phyloP scores from a whole-genome alignment of 768 basidiomycete species.

The Dioszegia hungarica region DNA sequence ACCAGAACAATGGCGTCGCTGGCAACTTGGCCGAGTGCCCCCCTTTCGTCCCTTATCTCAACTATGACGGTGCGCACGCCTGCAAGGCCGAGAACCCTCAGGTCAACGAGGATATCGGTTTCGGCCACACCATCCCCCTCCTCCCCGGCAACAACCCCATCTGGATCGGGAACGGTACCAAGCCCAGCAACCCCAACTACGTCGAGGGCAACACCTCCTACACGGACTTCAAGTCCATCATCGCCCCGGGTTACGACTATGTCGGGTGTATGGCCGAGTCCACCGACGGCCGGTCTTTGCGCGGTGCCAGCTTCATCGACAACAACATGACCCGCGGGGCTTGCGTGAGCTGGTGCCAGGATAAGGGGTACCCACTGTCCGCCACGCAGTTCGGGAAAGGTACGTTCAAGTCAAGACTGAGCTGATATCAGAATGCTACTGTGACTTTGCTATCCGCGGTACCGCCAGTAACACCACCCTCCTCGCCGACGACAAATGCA shows the following conservation, averaged over 20 bases:
- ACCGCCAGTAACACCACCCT: conserved; percentile 45
- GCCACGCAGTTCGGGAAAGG: conserved; percentile 42
- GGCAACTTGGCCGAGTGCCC: conserved; percentile 41
- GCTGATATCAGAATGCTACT: conserved; percentile 38
- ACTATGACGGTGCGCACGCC: conserved; percentile 24
- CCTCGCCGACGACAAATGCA: conserved; percentile 32
- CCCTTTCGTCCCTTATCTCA: conserved; percentile 47
- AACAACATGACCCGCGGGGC: conserved; percentile 43
- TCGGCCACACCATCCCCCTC: conserved; percentile 23
- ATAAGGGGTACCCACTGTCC: conserved; percentile 37
- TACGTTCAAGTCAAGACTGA: background rate
- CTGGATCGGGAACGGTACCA: conserved; percentile 40
- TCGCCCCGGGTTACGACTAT: conserved; percentile 39
- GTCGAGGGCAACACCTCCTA: conserved; percentile 19
- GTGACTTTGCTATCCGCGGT: conserved; percentile 41
- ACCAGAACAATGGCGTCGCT: conserved; percentile 44
- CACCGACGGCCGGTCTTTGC: conserved; percentile 39
- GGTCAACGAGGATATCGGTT: conserved; percentile 47
- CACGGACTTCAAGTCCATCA: conserved; percentile 27
- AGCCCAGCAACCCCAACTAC: conserved; percentile 35
- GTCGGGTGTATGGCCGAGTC: conserved; percentile 48
- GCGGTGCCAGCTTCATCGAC: conserved; percentile 23
- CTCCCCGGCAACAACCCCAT: conserved; percentile 48
- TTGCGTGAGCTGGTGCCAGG: conserved; percentile 29
- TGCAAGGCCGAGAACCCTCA: conserved; percentile 42